A percentile compares a stretch with the other conserved stretches of the same genome.
Conservation (phyloP, 108 stramenopile genomes). For the Pseudonitzschia pungens region DNA sequence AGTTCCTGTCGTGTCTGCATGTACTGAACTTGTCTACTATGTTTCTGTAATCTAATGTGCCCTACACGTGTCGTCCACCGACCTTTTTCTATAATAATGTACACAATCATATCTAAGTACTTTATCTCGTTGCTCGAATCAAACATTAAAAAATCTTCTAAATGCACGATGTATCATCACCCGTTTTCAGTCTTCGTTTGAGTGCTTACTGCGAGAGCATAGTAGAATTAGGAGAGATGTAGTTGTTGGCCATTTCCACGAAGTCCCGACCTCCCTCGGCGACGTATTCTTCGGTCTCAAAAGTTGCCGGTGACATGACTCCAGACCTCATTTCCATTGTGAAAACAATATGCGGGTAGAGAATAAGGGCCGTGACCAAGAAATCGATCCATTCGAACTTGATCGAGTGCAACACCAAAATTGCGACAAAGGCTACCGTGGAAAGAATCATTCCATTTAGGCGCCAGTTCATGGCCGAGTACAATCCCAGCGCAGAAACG, state of each 20-base stretch:
- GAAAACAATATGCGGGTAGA: slow-evolving; percentile 10
- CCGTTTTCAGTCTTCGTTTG: too few relatives aligned
- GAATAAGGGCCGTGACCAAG: not conserved
- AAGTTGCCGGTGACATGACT: slow-evolving; percentile 8
- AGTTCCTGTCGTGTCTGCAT: too few relatives aligned
- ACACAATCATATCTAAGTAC: too few relatives aligned
- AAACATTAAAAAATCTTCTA: too few relatives aligned
- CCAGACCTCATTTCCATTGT: slow-evolving; percentile 2
- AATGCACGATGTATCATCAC: too few relatives aligned
- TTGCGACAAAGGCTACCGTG: not conserved
- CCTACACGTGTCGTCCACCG: too few relatives aligned
- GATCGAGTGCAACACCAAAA: not conserved
- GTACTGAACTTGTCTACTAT: too few relatives aligned
- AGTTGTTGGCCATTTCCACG: slow-evolving; percentile 7
- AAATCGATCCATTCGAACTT: slow-evolving; percentile 6
- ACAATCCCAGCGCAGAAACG: not conserved
- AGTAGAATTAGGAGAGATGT: slow-evolving; percentile 2
- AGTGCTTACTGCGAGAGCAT: not conserved
- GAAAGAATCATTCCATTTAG: not conserved
- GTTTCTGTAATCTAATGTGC: too few relatives aligned
- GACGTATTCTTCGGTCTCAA: slow-evolving; percentile 9
- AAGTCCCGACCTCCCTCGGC: slow-evolving; percentile 9
- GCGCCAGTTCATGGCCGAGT: slow-evolving; percentile 10
- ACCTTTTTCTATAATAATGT: too few relatives aligned
- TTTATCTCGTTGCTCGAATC: too few relatives aligned